Evolutionary conservation across 495 filamentous ascomycete species (phyloP).

Genomic region (Copromyces sp.): DNA sequence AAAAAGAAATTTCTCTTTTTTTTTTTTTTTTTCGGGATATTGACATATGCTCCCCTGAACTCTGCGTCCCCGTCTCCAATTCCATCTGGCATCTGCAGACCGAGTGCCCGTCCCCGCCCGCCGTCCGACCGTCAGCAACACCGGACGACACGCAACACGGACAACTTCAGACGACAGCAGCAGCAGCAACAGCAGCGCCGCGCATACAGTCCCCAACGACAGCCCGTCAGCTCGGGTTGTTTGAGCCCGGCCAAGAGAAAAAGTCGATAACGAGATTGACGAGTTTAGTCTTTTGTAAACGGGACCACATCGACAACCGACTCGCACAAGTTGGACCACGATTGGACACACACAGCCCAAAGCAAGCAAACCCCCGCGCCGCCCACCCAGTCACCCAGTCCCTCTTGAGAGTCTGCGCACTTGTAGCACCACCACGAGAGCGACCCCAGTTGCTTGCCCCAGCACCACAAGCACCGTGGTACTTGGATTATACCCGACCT

Average conservation of each 20-base stretch:
- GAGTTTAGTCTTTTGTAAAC: neutral
- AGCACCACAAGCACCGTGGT: neutral
- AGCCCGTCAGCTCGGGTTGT: neutral
- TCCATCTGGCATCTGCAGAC: neutral
- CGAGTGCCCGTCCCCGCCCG: neutral
- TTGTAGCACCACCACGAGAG: neutral
- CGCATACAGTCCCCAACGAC: neutral
- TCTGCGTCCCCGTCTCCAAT: neutral
- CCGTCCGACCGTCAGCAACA: neutral
- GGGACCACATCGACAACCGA: neutral
- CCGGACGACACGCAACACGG: neutral
- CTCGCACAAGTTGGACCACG: neutral
- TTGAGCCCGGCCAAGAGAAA: neutral
- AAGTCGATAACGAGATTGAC: neutral
- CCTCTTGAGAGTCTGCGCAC: neutral
- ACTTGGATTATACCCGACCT: neutral
- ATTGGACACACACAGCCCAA: neutral
- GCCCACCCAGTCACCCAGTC: neutral
- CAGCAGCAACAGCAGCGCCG: slow-evolving; percentile 5
- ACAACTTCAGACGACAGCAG: slow-evolving; percentile 20
- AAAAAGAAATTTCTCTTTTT: neutral
- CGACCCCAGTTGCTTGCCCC: neutral
- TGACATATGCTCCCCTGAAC: neutral
- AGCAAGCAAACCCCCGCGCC: neutral
- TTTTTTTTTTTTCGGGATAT: neutral